Percentiles rank a stretch among this genome's conserved stretches.
Conservation (phyloP, 495 filamentous ascomycete species). For the Schizothecium vesticola region DNA sequence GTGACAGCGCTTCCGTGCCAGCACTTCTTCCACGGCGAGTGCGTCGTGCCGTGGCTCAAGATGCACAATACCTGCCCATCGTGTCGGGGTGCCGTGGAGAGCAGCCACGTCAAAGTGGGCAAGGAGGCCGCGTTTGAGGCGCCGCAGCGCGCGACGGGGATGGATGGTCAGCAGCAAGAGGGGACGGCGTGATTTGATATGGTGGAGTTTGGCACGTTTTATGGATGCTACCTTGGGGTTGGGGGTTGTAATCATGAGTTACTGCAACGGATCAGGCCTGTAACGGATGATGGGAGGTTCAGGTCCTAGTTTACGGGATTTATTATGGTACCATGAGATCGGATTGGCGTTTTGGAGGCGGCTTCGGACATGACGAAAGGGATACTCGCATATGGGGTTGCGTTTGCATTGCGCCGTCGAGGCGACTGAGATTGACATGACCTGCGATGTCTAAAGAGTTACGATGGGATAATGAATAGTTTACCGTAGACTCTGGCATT, state of each 20-base stretch:
- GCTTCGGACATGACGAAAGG: not conserved
- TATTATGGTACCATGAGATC: not conserved
- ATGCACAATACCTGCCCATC: slow-evolving; percentile 86
- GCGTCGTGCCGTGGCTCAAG: slow-evolving; percentile 69
- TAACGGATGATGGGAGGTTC: not conserved
- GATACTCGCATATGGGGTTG: not conserved
- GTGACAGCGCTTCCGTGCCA: slow-evolving; percentile 75
- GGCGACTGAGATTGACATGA: not conserved
- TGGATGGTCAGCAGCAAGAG: not conserved
- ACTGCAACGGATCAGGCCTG: not conserved
- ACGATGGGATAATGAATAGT: not conserved
- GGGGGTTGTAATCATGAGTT: not conserved
- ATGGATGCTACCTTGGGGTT: not conserved
- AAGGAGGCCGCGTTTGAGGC: slow-evolving; percentile 3
- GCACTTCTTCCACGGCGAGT: slow-evolving; percentile 82
- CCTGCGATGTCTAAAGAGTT: not conserved
- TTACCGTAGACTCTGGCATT: not conserved
- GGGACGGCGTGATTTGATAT: not conserved
- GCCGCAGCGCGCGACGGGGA: not conserved
- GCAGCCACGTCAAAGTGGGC: not conserved
- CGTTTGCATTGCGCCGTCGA: not conserved
- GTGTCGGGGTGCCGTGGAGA: slow-evolving; percentile 67
- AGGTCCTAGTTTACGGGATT: not conserved
- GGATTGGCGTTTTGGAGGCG: not conserved
- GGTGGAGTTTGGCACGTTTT: not conserved